These are phyloP conservation scores for Noccaea bulbosa DNA, from an alignment of 345 rosid species.

Conservation along the genomic window DNA sequence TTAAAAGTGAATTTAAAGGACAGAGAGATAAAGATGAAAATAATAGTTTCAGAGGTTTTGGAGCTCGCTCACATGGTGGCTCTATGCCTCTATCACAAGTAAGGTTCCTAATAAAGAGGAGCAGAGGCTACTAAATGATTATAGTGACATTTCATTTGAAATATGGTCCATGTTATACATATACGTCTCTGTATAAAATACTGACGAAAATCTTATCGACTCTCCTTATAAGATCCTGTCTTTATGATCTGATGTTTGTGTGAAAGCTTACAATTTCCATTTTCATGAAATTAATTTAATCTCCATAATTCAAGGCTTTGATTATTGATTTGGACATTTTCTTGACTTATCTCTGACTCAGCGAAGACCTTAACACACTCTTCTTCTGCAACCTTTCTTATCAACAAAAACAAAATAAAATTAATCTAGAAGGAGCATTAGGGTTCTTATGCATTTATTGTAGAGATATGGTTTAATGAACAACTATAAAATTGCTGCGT, in stretches of 20 bases:
- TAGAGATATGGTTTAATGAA: slow-evolving; percentile 27
- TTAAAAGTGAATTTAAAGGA: slow-evolving; percentile 33
- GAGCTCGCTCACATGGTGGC: slow-evolving; percentile 39
- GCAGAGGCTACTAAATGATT: slow-evolving; percentile 43
- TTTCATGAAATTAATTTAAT: slow-evolving; percentile 1
- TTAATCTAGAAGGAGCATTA: slow-evolving; percentile 1
- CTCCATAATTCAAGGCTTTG: slow-evolving; percentile 22
- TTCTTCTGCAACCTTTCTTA: slow-evolving; percentile 30
- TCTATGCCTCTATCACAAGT: slow-evolving; percentile 29
- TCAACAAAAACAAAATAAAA: background rate
- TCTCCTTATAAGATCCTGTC: slow-evolving; percentile 27
- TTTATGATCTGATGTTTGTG: slow-evolving; percentile 33
- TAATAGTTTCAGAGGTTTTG: slow-evolving; percentile 36
- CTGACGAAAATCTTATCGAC: slow-evolving; percentile 35
- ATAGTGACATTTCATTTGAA: slow-evolving; percentile 45
- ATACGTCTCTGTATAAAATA: background rate
- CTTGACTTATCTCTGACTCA: slow-evolving; percentile 30
- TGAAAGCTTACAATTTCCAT: slow-evolving; percentile 25
- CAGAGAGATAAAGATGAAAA: slow-evolving; percentile 29
- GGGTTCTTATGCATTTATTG: slow-evolving; percentile 28
- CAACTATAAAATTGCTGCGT: slow-evolving; percentile 12
- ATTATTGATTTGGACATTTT: slow-evolving; percentile 28
- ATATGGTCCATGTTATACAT: slow-evolving; percentile 40
- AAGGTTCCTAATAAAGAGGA: slow-evolving; percentile 42
- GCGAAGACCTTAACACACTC: slow-evolving; percentile 29